Conservation (phyloP, 2,329 filamentous ascomycete species). For the Daldinia sp. region DNA sequence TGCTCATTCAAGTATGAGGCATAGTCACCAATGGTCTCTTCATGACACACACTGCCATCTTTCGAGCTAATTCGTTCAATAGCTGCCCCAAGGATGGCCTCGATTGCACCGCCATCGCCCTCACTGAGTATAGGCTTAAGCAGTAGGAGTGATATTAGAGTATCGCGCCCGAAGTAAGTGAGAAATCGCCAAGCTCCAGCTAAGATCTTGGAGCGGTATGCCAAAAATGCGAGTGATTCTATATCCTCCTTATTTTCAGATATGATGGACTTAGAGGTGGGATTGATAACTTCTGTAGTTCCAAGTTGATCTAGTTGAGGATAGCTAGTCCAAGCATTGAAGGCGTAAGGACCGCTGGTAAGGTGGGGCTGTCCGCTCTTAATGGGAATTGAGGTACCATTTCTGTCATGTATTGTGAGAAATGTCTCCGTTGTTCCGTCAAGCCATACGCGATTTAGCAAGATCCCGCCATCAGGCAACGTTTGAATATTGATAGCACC, state of each 20-base stretch:
- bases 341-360: conserved; percentile 62
- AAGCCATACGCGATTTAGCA: conserved; percentile 65
- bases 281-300: conserved; percentile 58
- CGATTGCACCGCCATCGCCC: conserved; percentile 62
- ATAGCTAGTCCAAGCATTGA: conserved; percentile 68
- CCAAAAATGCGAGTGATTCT: conserved; percentile 67
- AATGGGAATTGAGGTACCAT: conserved; percentile 48
- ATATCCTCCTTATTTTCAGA: conserved; percentile 55
- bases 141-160: conserved; percentile 67
- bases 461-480: conserved; percentile 53
- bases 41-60: conserved; percentile 69
- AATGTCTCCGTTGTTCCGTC: conserved; percentile 67
- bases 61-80: conserved; percentile 67
- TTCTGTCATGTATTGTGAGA: conserved; percentile 55
- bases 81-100: conserved; percentile 68
- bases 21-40: conserved; percentile 72
- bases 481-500: conserved; percentile 56
- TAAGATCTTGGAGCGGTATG: conserved; percentile 68
- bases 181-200: conserved; percentile 72
- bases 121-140: conserved; percentile 65
- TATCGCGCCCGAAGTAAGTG: conserved; percentile 73
- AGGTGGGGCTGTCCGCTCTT: conserved; percentile 54
- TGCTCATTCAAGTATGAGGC: conserved; percentile 66
- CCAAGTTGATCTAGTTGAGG: conserved; percentile 65
- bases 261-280: conserved; percentile 56